These are phyloP conservation scores for Colletotrichum liaoningense DNA, from an alignment of 2,329 filamentous ascomycete genomes.

Conservation along the genomic window DNA sequence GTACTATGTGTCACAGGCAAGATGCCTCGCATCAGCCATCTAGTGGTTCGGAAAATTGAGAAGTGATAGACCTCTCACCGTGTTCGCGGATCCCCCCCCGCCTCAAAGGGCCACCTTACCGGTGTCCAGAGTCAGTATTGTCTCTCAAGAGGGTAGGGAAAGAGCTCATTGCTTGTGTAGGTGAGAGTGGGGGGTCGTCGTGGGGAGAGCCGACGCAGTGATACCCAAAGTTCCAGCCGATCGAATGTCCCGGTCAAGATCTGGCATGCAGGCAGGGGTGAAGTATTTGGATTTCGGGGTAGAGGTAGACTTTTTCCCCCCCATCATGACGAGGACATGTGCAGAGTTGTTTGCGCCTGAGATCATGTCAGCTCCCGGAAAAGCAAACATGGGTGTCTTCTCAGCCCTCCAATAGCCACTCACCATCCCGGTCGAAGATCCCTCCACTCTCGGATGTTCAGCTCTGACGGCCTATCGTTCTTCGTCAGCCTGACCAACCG, in stretches of 20 bases:
- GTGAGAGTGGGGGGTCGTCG: background rate
- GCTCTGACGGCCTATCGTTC: background rate
- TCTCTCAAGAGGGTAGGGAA: background rate
- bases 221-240: constrained; percentile 1
- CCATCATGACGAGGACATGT: constrained; percentile 19
- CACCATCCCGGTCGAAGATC: constrained; percentile 5
- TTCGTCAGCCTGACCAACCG: background rate
- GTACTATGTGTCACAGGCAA: constrained; percentile 6
- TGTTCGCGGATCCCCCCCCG: background rate
- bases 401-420: background rate
- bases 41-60: background rate
- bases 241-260: constrained; percentile 2
- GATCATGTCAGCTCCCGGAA: constrained; percentile 25
- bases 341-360: constrained; percentile 23
- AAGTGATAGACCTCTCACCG: constrained; percentile 2
- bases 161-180: background rate
- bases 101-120: background rate
- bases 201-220: background rate
- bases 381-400: constrained; percentile 15
- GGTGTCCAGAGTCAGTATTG: background rate
- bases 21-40: background rate
- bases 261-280: background rate
- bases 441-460: background rate
- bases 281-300: background rate
- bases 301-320: background rate